Evolutionary conservation across 2,329 filamentous ascomycete genomes (phyloP), one percentile per base, ranked within the genome.

Genomic region (Colletotrichum tofieldiae): DNA sequence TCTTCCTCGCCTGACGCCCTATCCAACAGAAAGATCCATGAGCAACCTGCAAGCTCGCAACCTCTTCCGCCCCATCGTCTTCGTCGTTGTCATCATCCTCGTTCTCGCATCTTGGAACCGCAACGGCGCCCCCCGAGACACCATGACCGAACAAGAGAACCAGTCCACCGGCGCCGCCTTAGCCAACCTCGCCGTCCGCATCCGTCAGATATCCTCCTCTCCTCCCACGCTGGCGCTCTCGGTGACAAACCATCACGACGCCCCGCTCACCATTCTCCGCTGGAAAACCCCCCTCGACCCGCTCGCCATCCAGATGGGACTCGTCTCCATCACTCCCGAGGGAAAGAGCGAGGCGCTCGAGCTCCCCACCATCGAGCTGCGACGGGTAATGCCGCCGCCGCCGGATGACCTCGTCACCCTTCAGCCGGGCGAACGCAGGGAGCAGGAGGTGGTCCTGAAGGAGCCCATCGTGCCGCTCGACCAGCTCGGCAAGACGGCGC

Each of bases 221-320:
- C 81, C 83, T 23, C 80, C 80, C 4, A 79, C 80, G 6, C 73
- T 86, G 37, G 78, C 77, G 12, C 75, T 84, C 51, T 78, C 77
- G 1, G 81, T 86, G 51, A 83, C 80, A 58, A 86, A 87, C 78
- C 81, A 78, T 14, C 79, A 82, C 65, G 74, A 78, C 2, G 67
- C 74, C 5, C 76, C 84, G 1, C 78, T 86, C 65, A 86, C 84
- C 1, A 74, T 87, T 29, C 80, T 87, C 45, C 77, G 75, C 4
- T 87, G 85, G 79, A 78, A 82, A 60, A 84, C 84, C 0, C 85
- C 85, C n/a, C 78, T 87, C n/a, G 85, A 87, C 73, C 77, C 79
- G 0, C 63, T 84, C 20, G 84, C 82, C 0, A 71, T 85, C 56
- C 79, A 82, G 65, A 78, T 86, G 3, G 85, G 85, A 11, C 76